Base-by-base conservation (phyloP, 805 yeast genomes). In the Spathaspora hagerdaliae region DNA sequence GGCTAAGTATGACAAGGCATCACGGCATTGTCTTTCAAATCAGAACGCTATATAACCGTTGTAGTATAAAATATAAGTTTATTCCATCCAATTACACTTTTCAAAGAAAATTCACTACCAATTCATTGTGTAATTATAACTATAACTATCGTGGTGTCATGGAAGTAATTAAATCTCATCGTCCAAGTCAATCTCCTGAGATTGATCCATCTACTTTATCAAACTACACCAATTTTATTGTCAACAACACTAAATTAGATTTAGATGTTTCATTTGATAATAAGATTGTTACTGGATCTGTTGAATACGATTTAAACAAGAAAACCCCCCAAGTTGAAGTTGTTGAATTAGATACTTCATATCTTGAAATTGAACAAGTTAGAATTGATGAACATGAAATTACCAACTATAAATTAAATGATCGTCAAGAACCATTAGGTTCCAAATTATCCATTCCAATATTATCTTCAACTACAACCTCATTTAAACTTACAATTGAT, bases 191-290 rank as follows among this genome's bases (percentile, higher is more conserved):
- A 14, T 72, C 76, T 1, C 78, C 47, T 3, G 87, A 82, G 53
- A 46, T 59, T 9, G 96, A 90, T 62, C 85, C 85, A 24, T 85
- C 95, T 1, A 87, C 97, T 2, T 70, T 82, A 39, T 88, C 96
- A 36, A 86, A 84, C 61, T 90, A 87, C 62, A 52, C 55, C 13
- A 52, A 65, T 27, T 83, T 87, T 56, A 53, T 61, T 2, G 74
- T 87, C 24, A 53, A 61, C 3, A 64, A 77, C 47, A 82, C 95
- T 1, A 58, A 56, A 2, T 66, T 89, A 42, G 67, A 74, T 43
- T 65, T 84, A 40, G 67, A 71, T 10, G 74, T 90, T 6, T 58
- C 73, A 41, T 89, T 91, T 67, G 74, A 73, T 3, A 53, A 67
- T 11, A 70, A 77, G 48, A 67, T 59, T 6, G 66, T 89, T 15